Evolutionary conservation across 192 early-diverging fungal species (phyloP), one percentile per base, ranked within the genome.

Genomic region (Coemansia sp.): DNA sequence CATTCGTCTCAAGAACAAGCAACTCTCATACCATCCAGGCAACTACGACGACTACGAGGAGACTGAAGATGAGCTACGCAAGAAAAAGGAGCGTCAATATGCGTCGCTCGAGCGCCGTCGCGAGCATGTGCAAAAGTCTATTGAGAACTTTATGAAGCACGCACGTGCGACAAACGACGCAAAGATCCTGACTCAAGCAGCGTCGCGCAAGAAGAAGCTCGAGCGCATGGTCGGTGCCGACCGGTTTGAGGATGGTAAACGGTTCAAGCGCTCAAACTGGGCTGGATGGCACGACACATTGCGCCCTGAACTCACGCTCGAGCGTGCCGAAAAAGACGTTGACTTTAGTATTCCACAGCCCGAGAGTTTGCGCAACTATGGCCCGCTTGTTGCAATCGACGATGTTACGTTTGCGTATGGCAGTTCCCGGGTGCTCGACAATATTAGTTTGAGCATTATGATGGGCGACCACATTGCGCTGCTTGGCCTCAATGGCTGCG

Each of bases 31-130:
- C 75, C 87, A 91, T 61, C 79, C 81, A 21, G 94, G 94, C 47
- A 95, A 94, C 83, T 97, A 90, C 79, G 88, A 92, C 51, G 91
- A 93, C 59, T 95, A 87, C 64, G 85, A 91, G 66, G 73, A 86
- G 76, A 89, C 88, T 54, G 78, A 84, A 51, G 90, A 92, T 59
- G 87, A 94, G 57, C 83, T 90, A 60, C 82, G 81, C 37, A 79
- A 85, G 55, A 85, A 85, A 67, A 89, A 91, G 66, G 83, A 89
- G 66, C 78, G 87, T 41, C 80, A 87, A 66, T 69, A 71, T 2
- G 83, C 85, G 32, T 84, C 83, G 5, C 71, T 87, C 14, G 88
- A 91, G 56, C 91, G 88, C 64, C 85, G 90, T 64, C 82, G 85
- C 23, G 87, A 89, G 57, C 85, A 91, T 27, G 87, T 90, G 38